These are phyloP conservation scores for Santalum album DNA, from an alignment of 164 flowering plant species.

Conservation along the genomic window DNA sequence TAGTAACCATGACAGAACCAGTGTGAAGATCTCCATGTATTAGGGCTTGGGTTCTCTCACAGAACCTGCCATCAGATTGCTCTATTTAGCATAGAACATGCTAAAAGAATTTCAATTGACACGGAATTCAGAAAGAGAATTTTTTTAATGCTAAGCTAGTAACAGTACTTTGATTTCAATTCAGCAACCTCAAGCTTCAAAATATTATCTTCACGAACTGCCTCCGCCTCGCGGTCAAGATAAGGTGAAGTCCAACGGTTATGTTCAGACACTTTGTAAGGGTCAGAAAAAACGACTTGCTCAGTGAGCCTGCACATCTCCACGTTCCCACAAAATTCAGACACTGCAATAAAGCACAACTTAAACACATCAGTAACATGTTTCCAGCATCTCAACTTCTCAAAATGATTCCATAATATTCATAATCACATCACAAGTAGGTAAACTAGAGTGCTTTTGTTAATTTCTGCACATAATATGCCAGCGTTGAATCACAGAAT, in stretches of 20 bases:
- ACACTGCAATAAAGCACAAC: slow-evolving; percentile 45
- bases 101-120: background rate
- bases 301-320: slow-evolving; percentile 92
- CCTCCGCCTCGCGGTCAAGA: slow-evolving; percentile 78
- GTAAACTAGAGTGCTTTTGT: too few species aligned
- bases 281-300: slow-evolving; percentile 95
- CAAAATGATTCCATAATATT: too few species aligned
- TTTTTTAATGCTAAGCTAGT: background rate
- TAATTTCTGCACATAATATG: too few species aligned
- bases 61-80: slow-evolving; percentile 45
- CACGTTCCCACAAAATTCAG: slow-evolving; percentile 88
- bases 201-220: slow-evolving; percentile 59
- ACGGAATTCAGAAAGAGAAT: background rate
- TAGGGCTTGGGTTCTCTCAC: slow-evolving; percentile 90
- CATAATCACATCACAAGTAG: too few species aligned
- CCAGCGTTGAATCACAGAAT: too few species aligned
- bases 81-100: background rate
- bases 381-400: too few species aligned
- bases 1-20: slow-evolving; percentile 90
- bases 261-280: slow-evolving; percentile 67
- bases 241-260: slow-evolving; percentile 85
- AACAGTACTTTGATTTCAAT: slow-evolving; percentile 66
- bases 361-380: background rate
- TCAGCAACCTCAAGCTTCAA: slow-evolving; percentile 88
- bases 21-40: slow-evolving; percentile 97